These are phyloP conservation scores for Colletotrichum sojae DNA, from an alignment of 2,329 filamentous ascomycete species.

Conservation along the genomic window DNA sequence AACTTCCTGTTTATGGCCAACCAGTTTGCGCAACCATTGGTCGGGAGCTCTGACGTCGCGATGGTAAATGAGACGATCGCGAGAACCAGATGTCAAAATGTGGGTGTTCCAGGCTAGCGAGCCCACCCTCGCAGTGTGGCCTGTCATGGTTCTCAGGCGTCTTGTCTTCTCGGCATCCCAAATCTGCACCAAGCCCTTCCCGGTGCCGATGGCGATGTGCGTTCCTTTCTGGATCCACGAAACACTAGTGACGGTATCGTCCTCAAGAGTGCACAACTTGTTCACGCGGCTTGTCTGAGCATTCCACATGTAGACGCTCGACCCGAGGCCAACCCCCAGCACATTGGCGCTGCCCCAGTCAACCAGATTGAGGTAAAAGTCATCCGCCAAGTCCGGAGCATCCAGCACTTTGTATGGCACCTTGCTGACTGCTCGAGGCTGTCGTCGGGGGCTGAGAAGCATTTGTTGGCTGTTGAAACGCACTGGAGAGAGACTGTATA, in stretches of 20 bases:
- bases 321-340: constrained; percentile 91
- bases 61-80: constrained; percentile 94
- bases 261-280: constrained; percentile 91
- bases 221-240: constrained; percentile 99
- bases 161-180: constrained; percentile 94
- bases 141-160: constrained; percentile 94
- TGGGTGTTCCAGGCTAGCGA: constrained; percentile 98
- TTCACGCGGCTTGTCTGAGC: constrained; percentile 91
- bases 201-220: constrained; percentile 94
- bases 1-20: constrained; percentile 97
- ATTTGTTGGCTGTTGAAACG: constrained; percentile 94
- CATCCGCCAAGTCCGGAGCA: constrained; percentile 94
- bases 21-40: constrained; percentile 88
- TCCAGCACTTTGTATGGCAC: constrained; percentile 98
- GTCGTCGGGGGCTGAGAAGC: constrained; percentile 89
- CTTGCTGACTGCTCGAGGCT: constrained; percentile 91
- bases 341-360: constrained; percentile 98
- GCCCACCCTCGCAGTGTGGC: constrained; percentile 92
- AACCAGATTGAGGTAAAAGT: constrained; percentile 97
- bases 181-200: constrained; percentile 95
- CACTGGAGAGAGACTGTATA: constrained; percentile 96
- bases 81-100: constrained; percentile 94
- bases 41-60: constrained; percentile 94
- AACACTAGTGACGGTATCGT: constrained; percentile 96
- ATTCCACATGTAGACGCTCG: constrained; percentile 99